Evolutionary conservation across 352 stramenopile genomes (phyloP).

Genomic region (Phytophthora hibernalis): DNA sequence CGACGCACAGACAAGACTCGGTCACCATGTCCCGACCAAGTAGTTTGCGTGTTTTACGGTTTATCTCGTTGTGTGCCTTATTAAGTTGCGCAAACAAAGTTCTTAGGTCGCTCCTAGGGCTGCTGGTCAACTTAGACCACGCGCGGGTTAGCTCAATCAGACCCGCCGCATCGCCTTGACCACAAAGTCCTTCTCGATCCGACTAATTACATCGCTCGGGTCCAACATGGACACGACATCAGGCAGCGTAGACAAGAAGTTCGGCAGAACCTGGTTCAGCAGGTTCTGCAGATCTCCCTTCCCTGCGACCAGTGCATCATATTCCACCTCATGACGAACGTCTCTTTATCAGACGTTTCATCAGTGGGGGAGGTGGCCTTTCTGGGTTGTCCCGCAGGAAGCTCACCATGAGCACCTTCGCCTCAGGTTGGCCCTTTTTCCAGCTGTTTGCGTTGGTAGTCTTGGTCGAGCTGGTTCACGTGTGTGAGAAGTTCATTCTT

Average conservation of each 20-base stretch:
- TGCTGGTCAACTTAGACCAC: no score
- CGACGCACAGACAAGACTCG: no score
- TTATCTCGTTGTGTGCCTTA: no score
- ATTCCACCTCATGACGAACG: conserved; percentile 9
- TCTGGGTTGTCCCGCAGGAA: conserved; percentile 13
- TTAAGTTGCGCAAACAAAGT: no score
- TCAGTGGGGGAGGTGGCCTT: neutral
- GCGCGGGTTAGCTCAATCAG: no score
- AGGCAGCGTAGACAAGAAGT: conserved; percentile 12
- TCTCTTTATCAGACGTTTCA: neutral
- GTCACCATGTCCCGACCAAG: no score
- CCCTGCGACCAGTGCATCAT: conserved; percentile 8
- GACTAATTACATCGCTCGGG: conserved; percentile 9
- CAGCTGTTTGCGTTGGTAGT: conserved; percentile 19
- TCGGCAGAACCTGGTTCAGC: conserved; percentile 21
- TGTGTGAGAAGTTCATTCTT: conserved; percentile 28
- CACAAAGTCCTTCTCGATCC: conserved; percentile 20
- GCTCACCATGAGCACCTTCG: conserved; percentile 19
- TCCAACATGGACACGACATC: conserved; percentile 20
- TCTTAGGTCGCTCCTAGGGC: no score
- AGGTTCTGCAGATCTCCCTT: conserved; percentile 1
- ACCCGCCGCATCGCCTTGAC: no score
- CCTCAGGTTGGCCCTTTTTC: conserved; percentile 18
- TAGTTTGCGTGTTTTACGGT: no score
- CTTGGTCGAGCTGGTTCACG: conserved; percentile 19